These are phyloP conservation scores for Mycena sp. DNA, from an alignment of 1,284 basidiomycete species.

Conservation along the genomic window DNA sequence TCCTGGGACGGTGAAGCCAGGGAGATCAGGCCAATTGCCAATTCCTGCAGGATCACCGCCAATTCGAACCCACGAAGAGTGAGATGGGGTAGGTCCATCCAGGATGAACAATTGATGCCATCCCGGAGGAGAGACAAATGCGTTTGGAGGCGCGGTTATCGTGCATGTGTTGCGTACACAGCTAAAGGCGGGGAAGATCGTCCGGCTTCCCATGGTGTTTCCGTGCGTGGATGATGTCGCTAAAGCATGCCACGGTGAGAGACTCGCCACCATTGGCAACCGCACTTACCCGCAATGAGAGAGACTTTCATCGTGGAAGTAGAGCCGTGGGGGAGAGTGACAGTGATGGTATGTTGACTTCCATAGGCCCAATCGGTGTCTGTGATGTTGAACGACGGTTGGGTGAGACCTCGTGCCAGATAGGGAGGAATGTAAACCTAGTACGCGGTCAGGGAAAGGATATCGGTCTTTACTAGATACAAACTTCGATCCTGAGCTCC, in stretches of 20 bases:
- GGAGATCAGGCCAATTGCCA: conserved; percentile 73
- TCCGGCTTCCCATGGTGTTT: conserved; percentile 75
- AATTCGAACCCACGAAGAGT: conserved; percentile 75
- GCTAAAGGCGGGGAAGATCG: conserved; percentile 71
- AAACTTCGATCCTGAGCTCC: conserved; percentile 23
- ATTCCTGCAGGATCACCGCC: conserved; percentile 74
- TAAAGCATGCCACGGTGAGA: conserved; percentile 34
- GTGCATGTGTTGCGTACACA: conserved; percentile 70
- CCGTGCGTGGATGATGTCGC: conserved; percentile 81
- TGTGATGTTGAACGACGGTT: conserved; percentile 66
- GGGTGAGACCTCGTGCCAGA: conserved; percentile 63
- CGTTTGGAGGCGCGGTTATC: conserved; percentile 74
- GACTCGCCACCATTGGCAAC: not conserved
- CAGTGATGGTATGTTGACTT: conserved; percentile 58
- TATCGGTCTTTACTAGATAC: not conserved
- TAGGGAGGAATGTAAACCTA: conserved; percentile 81
- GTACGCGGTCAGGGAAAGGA: not conserved
- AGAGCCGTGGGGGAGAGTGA: conserved; percentile 66
- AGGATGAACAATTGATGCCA: conserved; percentile 80
- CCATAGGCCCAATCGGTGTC: conserved; percentile 70
- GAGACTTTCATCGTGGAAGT: conserved; percentile 65
- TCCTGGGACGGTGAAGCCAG: conserved; percentile 56
- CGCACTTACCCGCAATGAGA: conserved; percentile 68
- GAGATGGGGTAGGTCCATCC: conserved; percentile 78
- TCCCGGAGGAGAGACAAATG: conserved; percentile 72